Base-by-base conservation (phyloP, 2,329 filamentous ascomycete species). In the Gnomoniopsis smithogilvyi region DNA sequence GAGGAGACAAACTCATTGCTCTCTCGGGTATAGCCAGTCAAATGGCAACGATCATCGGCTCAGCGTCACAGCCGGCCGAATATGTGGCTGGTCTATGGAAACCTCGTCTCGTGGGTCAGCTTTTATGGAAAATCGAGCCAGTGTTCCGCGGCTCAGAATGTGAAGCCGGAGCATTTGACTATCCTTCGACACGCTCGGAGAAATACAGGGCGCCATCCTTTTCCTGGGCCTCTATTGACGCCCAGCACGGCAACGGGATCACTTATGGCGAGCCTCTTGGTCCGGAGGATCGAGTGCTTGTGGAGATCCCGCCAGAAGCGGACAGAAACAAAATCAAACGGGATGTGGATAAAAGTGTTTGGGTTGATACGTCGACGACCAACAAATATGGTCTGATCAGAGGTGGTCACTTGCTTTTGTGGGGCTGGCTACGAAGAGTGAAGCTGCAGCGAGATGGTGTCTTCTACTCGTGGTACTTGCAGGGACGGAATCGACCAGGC, bases 1-100 rank as follows among this genome's bases (percentile, higher is more conserved):
- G 10, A 2, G 34, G 17, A 8, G 56, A 63, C 45, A 62, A 62
- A 15, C 52, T 61, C 10, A 60, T 62, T 15, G 62, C 62, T 1
- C 41, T 64, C 1, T 59, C 54, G 1, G 61, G 57, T 0, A 58
- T 63, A 6, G 62, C 54, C 1, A 46, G 51, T 2, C 21, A 34
- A 8, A 62, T 64, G 52, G 22, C 54, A 2, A 41, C n/a, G 3
- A 30, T 19, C 1, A 10, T 52, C 3, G 50, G 53, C 21, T 48
- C 48, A 6, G 38, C 43, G 10, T 14, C 17, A 14, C n/a, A 15
- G 1, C 34, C 50, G 1, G 43, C 36, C 2, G n/a, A 4, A 1
- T 64, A 62, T n/a, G 38, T 64, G 3, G 51, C 56, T 14, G 54
- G 54, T 0, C 14, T 62, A 0, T 59, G 56, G 52, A n/a, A 36